phyloP scores from a whole-genome alignment of 305 asterid species.

The Solanum aculeatissimum region DNA sequence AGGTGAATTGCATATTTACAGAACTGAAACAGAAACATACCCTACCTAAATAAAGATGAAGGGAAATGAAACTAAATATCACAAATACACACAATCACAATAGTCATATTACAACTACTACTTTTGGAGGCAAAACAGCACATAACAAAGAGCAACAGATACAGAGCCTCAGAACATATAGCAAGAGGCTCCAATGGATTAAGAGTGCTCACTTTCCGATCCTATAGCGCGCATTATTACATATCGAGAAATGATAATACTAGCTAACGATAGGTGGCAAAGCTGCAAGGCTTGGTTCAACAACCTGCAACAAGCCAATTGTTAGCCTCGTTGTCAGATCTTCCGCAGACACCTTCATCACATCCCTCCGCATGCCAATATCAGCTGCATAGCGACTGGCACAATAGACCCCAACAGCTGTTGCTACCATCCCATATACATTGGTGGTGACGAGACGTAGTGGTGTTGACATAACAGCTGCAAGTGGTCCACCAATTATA shows the following conservation, averaged over 20 bases:
- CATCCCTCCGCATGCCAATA: constrained; percentile 75
- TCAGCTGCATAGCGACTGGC: constrained; percentile 80
- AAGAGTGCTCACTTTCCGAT: background rate
- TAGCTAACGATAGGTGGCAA: constrained; percentile 22
- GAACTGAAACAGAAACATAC: background rate
- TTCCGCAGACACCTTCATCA: constrained; percentile 53
- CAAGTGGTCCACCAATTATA: constrained; percentile 75
- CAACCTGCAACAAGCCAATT: constrained; percentile 42
- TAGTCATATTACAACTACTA: background rate
- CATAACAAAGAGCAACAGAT: background rate
- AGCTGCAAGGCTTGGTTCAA: constrained; percentile 29
- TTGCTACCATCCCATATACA: constrained; percentile 58
- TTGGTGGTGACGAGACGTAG: constrained; percentile 63
- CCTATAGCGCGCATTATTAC: background rate
- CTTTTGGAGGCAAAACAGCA: background rate
- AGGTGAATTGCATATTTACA: background rate
- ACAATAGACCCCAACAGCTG: constrained; percentile 69
- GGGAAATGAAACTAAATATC: background rate
- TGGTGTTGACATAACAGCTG: constrained; percentile 67
- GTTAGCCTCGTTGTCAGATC: constrained; percentile 56
- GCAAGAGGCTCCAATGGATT: background rate
- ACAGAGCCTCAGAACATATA: background rate
- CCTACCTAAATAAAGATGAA: background rate
- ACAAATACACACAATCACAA: background rate
- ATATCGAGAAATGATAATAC: background rate